A percentile compares a stretch with the other conserved stretches of the same genome.
These are phyloP conservation scores for Clonostachys rhizophaga DNA, from an alignment of 2,329 filamentous ascomycete genomes.

Conservation along the genomic window DNA sequence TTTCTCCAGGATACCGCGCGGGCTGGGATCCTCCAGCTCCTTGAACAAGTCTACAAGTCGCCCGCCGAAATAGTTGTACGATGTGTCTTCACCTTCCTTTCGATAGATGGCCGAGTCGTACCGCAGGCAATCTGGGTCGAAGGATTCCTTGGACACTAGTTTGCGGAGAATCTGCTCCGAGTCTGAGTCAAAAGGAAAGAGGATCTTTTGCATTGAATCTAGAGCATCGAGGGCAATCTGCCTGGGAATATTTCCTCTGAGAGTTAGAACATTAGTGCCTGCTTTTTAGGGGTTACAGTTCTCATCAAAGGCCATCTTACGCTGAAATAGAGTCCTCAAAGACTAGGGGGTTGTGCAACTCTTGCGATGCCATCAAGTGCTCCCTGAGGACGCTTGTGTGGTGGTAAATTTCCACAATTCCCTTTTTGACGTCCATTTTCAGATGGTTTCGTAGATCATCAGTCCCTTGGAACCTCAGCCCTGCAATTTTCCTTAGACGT, in stretches of 20 bases:
- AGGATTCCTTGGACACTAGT: conserved; percentile 2
- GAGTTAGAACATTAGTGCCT: not conserved
- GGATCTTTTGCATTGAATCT: conserved; percentile 5
- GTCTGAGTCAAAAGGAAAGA: conserved; percentile 8
- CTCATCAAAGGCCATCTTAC: not conserved
- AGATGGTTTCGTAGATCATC: conserved; percentile 7
- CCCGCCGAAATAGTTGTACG: conserved; percentile 5
- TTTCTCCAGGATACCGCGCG: conserved; percentile 6
- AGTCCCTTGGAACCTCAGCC: conserved; percentile 2
- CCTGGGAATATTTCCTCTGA: conserved; percentile 7
- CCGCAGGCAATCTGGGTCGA: conserved; percentile 6
- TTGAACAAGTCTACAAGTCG: conserved; percentile 8
- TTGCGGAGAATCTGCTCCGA: conserved; percentile 5
- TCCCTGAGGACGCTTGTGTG: conserved; percentile 6
- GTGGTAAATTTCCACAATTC: conserved; percentile 6
- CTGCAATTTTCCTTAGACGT: not conserved
- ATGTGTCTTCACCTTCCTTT: conserved; percentile 3
- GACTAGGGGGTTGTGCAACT: not conserved
- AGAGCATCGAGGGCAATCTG: conserved; percentile 7
- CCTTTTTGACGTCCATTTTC: conserved; percentile 2
- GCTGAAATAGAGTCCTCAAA: not conserved
- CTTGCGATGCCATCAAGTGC: conserved; percentile 5
- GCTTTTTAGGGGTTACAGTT: not conserved
- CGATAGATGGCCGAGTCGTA: conserved; percentile 3
- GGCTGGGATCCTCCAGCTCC: conserved; percentile 9